phyloP scores from a whole-genome alignment of 2,329 filamentous ascomycete genomes.

The Chaetomium sp. region DNA sequence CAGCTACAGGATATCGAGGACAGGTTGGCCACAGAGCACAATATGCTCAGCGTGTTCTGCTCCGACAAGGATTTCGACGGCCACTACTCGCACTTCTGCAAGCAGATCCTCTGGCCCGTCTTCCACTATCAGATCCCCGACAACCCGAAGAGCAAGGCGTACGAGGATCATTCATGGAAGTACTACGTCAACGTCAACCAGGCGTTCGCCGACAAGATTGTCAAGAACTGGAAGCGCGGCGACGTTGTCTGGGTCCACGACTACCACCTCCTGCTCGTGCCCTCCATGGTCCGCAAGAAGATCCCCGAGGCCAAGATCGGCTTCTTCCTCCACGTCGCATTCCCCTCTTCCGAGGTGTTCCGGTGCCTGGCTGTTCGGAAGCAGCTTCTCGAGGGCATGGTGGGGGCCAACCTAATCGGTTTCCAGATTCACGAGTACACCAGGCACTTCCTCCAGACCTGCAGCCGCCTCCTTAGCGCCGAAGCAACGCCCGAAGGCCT shows the following conservation, averaged over 20 bases:
- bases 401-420: slow-evolving; percentile 87
- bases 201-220: slow-evolving; percentile 86
- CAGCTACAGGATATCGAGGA: slow-evolving; percentile 84
- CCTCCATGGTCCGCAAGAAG: slow-evolving; percentile 85
- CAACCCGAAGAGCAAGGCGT: slow-evolving; percentile 97
- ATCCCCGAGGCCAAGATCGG: slow-evolving; percentile 92
- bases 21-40: slow-evolving; percentile 75
- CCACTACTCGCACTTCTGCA: slow-evolving; percentile 95
- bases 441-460: slow-evolving; percentile 92
- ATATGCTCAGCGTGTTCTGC: slow-evolving; percentile 82
- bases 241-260: slow-evolving; percentile 96
- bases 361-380: slow-evolving; percentile 85
- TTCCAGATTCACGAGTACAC: slow-evolving; percentile 95
- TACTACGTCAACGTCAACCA: slow-evolving; percentile 93
- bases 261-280: slow-evolving; percentile 89
- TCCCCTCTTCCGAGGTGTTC: slow-evolving; percentile 95
- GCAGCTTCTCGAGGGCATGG: slow-evolving; percentile 85
- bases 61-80: slow-evolving; percentile 92
- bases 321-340: slow-evolving; percentile 92
- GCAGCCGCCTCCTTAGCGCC: slow-evolving; percentile 85
- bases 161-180: slow-evolving; percentile 94
- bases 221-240: slow-evolving; percentile 89
- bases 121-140: slow-evolving; percentile 98
- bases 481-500: slow-evolving; percentile 87
- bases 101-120: slow-evolving; percentile 95